Conservation (phyloP, 2,329 filamentous ascomycete genomes). For the Cladosporium velox region DNA sequence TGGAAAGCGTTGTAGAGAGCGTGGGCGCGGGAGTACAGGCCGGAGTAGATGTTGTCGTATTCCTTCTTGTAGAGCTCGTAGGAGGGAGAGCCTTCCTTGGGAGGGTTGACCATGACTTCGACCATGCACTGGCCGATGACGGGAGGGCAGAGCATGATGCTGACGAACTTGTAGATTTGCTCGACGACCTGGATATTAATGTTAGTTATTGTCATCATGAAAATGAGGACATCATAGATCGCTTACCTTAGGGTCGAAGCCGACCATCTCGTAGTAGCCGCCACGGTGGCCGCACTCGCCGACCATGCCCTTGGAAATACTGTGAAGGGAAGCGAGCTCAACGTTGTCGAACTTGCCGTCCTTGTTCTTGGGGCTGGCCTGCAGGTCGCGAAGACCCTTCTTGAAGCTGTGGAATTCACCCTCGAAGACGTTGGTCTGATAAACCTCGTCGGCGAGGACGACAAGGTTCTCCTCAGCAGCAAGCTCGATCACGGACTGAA, state of each 20-base stretch:
- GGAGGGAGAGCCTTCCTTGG: constrained; percentile 77
- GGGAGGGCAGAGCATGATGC: constrained; percentile 92
- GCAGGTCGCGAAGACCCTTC: constrained; percentile 76
- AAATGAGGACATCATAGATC: not conserved
- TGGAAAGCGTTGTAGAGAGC: constrained; percentile 89
- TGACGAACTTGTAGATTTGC: constrained; percentile 98
- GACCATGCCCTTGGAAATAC: constrained; percentile 96
- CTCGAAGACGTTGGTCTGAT: constrained; percentile 97
- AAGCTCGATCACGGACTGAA: constrained; percentile 82
- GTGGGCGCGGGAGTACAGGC: constrained; percentile 74
- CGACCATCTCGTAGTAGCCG: constrained; percentile 94
- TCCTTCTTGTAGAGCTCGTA: constrained; percentile 82
- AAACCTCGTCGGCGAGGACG: constrained; percentile 93
- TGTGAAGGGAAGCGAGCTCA: constrained; percentile 90
- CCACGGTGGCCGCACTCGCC: constrained; percentile 97
- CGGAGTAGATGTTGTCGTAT: constrained; percentile 78
- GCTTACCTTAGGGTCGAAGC: constrained; percentile 64
- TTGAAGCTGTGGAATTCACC: constrained; percentile 97
- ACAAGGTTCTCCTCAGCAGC: constrained; percentile 84
- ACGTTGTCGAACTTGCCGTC: constrained; percentile 78
- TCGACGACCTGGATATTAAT: constrained; percentile 68
- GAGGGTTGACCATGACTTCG: constrained; percentile 97
- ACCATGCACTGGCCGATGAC: constrained; percentile 96
- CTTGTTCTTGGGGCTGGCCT: constrained; percentile 62
- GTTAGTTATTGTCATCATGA: constrained; percentile 24